Evolutionary conservation across 1,284 basidiomycete species (phyloP).

Genomic region (Pholiota adiposa): DNA sequence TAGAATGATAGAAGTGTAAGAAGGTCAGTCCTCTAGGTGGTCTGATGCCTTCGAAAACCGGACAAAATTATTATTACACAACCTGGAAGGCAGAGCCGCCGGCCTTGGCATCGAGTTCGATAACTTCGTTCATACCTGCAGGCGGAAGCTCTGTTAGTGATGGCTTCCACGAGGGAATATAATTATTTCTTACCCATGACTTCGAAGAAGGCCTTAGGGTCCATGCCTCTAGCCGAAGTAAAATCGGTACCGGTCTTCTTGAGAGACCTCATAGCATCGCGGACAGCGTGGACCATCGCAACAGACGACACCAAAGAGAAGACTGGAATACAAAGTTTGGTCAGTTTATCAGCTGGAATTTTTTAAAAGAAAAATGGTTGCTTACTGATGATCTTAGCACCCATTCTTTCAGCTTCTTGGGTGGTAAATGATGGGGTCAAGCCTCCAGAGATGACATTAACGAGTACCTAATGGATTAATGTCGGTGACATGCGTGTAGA

Average conservation of each 20-base stretch:
- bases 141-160: too few relatives aligned
- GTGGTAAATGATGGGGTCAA: slow-evolving; percentile 35
- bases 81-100: slow-evolving; percentile 30
- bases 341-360: slow-evolving; percentile 56
- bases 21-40: neutral
- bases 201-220: slow-evolving; percentile 72
- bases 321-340: neutral
- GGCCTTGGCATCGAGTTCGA: slow-evolving; percentile 51
- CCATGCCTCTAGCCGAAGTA: slow-evolving; percentile 69
- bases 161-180: neutral
- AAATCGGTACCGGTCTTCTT: slow-evolving; percentile 74
- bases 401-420: slow-evolving; percentile 34
- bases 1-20: neutral
- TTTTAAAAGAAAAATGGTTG: neutral
- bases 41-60: neutral
- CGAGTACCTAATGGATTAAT: slow-evolving; percentile 25
- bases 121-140: slow-evolving; percentile 55
- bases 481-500: neutral
- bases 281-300: neutral
- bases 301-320: neutral
- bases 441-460: slow-evolving; percentile 38
- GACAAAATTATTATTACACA: slow-evolving; percentile 15
- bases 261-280: slow-evolving; percentile 1
- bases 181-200: slow-evolving; percentile 55
- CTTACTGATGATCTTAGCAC: slow-evolving; percentile 38